Evolutionary conservation across 345 rosid genomes (phyloP), one percentile per base, ranked within the genome.

Genomic region (Conringia planisiliqua): DNA sequence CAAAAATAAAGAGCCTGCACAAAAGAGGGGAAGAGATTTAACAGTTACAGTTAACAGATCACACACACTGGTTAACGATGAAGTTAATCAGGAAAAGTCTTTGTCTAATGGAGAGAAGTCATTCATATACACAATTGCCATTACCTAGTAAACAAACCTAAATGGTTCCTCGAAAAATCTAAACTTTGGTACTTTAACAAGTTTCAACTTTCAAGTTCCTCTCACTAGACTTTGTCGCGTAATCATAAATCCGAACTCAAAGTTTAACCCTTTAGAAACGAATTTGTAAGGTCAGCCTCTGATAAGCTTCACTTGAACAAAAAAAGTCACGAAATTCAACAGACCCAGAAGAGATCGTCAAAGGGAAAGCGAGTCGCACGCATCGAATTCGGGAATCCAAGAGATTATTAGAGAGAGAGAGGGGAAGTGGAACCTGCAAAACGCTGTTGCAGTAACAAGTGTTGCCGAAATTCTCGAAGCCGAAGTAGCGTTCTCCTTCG

Each of bases 381-480:
- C 50, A 47, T 46, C 24, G 9, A 46, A 46, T 46, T 47, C 52
- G 52, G 17, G 22, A 27, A 2, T 27, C 24, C 24, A 22, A 22
- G 24, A 22, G 24, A 22, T 22, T 22, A 22, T 2, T 22, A 22
- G 24, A 22, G 24, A 27, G 30, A 32, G 35, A 32, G 36, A 29
- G 33, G 22, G 17, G 30, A 17, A 24, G 47, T 5, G 7, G 10
- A 52, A 95, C 99, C 99, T 95, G 99, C 77, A 92, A 85, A 64
- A 92, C 98, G 87, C 97, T 92, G 81, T 95, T 95, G 70, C 99
- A 95, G 83, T 95, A 95, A 72, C 98, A 95, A 73, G 99, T 95
- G 77, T 95, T 95, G 77, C 99, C 99, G 79, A 92, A 95, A 81
- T 95, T 95, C 88, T 95, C 99, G 68, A 95, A 92, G 57, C 99